These are phyloP conservation scores for Hibiscus tridactylites DNA, from an alignment of 345 rosid species.

Conservation along the genomic window DNA sequence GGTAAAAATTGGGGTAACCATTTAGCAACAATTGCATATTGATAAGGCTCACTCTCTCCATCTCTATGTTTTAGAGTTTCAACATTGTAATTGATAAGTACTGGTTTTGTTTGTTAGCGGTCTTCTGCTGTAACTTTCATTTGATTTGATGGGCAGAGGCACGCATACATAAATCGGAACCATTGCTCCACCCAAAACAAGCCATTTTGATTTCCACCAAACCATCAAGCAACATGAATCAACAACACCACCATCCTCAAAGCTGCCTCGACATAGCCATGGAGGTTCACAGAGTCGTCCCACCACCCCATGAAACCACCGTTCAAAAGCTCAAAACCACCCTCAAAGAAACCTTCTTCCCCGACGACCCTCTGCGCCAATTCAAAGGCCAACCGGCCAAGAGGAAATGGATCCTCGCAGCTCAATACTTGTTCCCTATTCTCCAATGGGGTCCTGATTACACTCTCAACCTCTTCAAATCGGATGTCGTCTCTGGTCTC, in stretches of 20 bases:
- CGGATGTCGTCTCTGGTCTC: constrained; percentile 82
- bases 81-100: not conserved
- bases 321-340: constrained; percentile 41
- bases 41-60: not conserved
- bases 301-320: constrained; percentile 66
- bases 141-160: constrained; percentile 8
- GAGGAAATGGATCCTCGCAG: constrained; percentile 52
- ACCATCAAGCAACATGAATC: constrained; percentile 10
- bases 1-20: no score
- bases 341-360: constrained; percentile 86
- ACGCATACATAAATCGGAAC: constrained; percentile 3
- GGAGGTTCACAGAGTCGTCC: constrained; percentile 64
- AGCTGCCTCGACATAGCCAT: constrained; percentile 33
- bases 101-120: constrained; percentile 23
- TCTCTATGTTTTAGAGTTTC: not conserved
- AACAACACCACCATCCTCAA: not conserved
- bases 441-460: constrained; percentile 87
- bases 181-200: not conserved
- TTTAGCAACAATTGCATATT: no score
- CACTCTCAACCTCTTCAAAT: constrained; percentile 59
- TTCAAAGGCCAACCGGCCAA: constrained; percentile 63
- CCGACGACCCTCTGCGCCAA: constrained; percentile 92
- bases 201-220: not conserved
- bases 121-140: constrained; percentile 3
- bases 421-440: constrained; percentile 77